Percentiles rank a stretch among this genome's conserved stretches.
phyloP scores from a whole-genome alignment of 2,329 filamentous ascomycete genomes.

The Myriosclerotinia curreyana region DNA sequence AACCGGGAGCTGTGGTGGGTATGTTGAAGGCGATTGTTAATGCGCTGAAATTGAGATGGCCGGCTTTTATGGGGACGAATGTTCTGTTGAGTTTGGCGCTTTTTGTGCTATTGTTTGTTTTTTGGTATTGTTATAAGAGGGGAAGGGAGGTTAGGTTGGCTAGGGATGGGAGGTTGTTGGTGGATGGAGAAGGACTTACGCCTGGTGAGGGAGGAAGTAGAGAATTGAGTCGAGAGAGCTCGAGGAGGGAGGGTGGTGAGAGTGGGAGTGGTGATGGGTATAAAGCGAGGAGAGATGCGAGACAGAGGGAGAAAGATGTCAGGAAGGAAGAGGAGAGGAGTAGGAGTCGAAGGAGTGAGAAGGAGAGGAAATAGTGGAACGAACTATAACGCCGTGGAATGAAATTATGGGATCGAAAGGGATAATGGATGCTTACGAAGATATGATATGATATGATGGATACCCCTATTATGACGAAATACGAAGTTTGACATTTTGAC shows the following conservation, averaged over 20 bases:
- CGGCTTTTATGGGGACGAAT: slow-evolving; percentile 87
- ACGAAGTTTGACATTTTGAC: neutral
- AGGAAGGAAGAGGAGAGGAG: slow-evolving; percentile 15
- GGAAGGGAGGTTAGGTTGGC: slow-evolving; percentile 76
- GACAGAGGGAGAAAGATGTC: slow-evolving; percentile 16
- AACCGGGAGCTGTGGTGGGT: slow-evolving; percentile 79
- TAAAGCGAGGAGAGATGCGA: slow-evolving; percentile 20
- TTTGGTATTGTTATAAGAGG: slow-evolving; percentile 98
- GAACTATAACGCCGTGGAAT: neutral
- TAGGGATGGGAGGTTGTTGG: slow-evolving; percentile 26
- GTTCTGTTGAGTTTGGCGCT: slow-evolving; percentile 85
- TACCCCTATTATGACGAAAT: neutral
- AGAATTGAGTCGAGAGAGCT: slow-evolving; percentile 3
- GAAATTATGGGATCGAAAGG: neutral
- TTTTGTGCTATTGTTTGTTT: slow-evolving; percentile 79
- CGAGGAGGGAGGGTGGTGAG: neutral
- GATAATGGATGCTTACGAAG: neutral
- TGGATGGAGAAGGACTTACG: slow-evolving; percentile 19
- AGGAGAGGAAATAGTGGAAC: slow-evolving; percentile 14
- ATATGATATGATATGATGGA: slow-evolving; percentile 13
- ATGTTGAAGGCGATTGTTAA: slow-evolving; percentile 90
- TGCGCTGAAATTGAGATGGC: slow-evolving; percentile 82
- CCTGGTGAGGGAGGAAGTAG: slow-evolving; percentile 25
- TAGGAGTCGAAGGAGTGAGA: slow-evolving; percentile 3
- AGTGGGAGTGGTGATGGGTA: slow-evolving; percentile 14